Conservation (phyloP, 2,329 filamentous ascomycete species). For the Diplodia scrobiculata region DNA sequence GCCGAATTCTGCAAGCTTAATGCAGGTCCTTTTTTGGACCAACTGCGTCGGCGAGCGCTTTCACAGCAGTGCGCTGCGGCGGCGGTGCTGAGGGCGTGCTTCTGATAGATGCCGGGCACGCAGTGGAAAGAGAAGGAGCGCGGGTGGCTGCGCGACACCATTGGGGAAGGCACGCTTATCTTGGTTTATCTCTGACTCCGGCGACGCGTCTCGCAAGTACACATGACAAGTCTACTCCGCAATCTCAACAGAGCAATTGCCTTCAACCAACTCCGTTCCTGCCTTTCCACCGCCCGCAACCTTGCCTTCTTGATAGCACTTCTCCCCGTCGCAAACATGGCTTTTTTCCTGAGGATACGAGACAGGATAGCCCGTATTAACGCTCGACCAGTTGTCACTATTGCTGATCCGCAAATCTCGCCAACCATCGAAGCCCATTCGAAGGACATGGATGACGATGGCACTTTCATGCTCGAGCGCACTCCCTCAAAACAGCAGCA, state of each 20-base stretch:
- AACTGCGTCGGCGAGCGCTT: not conserved
- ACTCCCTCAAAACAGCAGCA: slow-evolving; percentile 41
- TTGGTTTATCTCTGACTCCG: slow-evolving; percentile 14
- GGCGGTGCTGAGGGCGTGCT: not conserved
- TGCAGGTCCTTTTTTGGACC: not conserved
- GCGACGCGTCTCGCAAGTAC: slow-evolving; percentile 6
- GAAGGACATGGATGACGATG: slow-evolving; percentile 49
- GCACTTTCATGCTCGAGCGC: slow-evolving; percentile 48
- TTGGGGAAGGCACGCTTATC: slow-evolving; percentile 22
- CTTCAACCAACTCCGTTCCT: not conserved
- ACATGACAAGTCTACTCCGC: slow-evolving; percentile 1
- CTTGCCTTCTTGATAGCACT: not conserved
- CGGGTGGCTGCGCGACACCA: slow-evolving; percentile 13
- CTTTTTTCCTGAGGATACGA: not conserved
- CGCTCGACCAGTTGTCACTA: slow-evolving; percentile 48
- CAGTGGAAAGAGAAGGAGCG: not conserved
- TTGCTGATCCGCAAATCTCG: slow-evolving; percentile 52
- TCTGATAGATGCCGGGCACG: not conserved
- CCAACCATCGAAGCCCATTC: slow-evolving; percentile 51
- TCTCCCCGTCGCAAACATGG: slow-evolving; percentile 1
- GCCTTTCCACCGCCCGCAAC: not conserved
- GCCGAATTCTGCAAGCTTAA: not conserved
- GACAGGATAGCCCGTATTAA: slow-evolving; percentile 14
- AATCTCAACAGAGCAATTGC: slow-evolving; percentile 7
- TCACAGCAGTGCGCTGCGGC: not conserved